Conservation (phyloP, 768 basidiomycete species). For the Macrolepiota albuminosa region DNA sequence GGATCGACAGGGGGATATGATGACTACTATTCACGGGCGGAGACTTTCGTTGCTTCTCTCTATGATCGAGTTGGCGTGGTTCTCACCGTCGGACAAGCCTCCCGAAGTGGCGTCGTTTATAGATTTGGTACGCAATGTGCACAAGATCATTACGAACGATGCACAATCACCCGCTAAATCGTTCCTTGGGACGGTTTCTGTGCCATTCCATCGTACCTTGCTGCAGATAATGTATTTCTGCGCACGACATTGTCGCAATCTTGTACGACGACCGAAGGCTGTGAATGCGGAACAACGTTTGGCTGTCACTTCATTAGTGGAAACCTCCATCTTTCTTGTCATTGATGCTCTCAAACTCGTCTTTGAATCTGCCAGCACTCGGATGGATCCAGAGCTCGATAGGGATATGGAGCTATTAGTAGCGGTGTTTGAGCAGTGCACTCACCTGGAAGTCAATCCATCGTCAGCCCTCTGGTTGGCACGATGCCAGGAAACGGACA, state of each 20-base stretch:
- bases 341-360: conserved; percentile 63
- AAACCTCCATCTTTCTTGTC: conserved; percentile 57
- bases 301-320: conserved; percentile 53
- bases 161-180: conserved; percentile 71
- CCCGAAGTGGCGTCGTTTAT: conserved; percentile 56
- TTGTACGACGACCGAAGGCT: conserved; percentile 43
- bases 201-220: conserved; percentile 75
- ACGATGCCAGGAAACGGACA: conserved; percentile 73
- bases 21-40: conserved; percentile 74
- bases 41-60: conserved; percentile 71
- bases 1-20: conserved; percentile 74
- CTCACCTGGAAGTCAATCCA: conserved; percentile 57
- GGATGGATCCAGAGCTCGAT: conserved; percentile 62
- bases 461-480: conserved; percentile 77
- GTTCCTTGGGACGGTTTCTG: conserved; percentile 56
- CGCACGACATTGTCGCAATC: conserved; percentile 52
- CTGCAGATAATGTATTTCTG: conserved; percentile 82
- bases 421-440: conserved; percentile 81
- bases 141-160: conserved; percentile 65
- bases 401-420: conserved; percentile 78
- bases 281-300: conserved; percentile 61
- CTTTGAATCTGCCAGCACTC: conserved; percentile 57
- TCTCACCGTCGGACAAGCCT: conserved; percentile 51
- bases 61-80: conserved; percentile 79
- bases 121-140: conserved; percentile 55